Percentiles rank a stretch among this genome's conserved stretches.
phyloP scores from a whole-genome alignment of 192 early-diverging fungal genomes.

The Blastocladiella britannica region DNA sequence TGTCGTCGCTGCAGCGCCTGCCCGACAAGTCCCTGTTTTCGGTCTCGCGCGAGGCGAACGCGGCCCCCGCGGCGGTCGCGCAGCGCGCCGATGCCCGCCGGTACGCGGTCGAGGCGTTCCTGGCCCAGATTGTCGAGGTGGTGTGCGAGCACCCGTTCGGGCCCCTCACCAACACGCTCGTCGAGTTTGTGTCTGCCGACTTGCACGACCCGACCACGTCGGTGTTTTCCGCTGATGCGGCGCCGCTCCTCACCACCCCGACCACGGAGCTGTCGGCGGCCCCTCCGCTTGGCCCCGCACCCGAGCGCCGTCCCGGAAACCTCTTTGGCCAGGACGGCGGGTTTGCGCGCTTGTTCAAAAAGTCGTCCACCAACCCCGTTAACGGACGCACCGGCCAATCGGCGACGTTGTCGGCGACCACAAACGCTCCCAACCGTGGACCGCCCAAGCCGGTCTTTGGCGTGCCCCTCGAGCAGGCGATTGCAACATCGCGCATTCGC shows the following conservation, averaged over 20 bases:
- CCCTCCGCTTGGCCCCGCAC: too few relatives aligned
- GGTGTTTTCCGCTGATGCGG: too few relatives aligned
- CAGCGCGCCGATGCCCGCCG: too few relatives aligned
- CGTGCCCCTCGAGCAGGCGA: constrained; percentile 54
- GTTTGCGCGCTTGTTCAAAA: too few relatives aligned
- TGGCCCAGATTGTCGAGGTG: background rate
- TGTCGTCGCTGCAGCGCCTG: background rate
- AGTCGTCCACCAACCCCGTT: too few relatives aligned
- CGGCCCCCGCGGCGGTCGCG: background rate
- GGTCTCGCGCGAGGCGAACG: background rate
- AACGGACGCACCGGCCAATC: too few relatives aligned
- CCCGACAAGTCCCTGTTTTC: background rate
- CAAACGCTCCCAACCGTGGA: too few relatives aligned
- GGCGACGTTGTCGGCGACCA: too few relatives aligned
- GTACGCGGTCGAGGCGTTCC: background rate
- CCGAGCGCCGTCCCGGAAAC: too few relatives aligned
- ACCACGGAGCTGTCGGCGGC: too few relatives aligned
- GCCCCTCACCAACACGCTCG: background rate
- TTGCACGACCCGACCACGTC: background rate
- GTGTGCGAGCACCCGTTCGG: background rate
- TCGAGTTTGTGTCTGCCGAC: background rate
- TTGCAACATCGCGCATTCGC: constrained; percentile 43
- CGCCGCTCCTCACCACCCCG: too few relatives aligned
- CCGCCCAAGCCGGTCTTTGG: constrained; percentile 49
- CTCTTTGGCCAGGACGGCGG: too few relatives aligned